A percentile compares a stretch with the other conserved stretches of the same genome.
Evolutionary conservation across 352 stramenopile genomes (phyloP).

Genomic region (Phytophthora tubulina): DNA sequence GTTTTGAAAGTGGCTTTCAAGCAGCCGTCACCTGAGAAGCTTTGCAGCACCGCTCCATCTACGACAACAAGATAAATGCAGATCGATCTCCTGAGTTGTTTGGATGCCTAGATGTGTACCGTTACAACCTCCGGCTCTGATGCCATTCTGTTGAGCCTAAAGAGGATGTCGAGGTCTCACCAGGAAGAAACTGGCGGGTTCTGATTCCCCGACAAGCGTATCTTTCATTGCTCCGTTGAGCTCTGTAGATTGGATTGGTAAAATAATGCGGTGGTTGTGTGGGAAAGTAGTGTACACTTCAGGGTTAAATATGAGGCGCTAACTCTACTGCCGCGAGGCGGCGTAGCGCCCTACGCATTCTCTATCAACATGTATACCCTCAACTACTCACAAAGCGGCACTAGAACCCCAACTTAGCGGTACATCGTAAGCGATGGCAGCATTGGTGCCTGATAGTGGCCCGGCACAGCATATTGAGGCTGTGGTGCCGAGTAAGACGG

Average conservation of each 20-base stretch:
- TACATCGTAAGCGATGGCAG: constrained; percentile 49
- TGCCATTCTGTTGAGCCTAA: constrained; percentile 14
- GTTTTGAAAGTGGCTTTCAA: constrained; percentile 11
- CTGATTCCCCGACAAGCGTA: background rate
- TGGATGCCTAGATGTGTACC: constrained; percentile 2
- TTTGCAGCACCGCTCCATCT: constrained; percentile 21
- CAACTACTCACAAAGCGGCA: constrained; percentile 36
- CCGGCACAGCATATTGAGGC: constrained; percentile 29
- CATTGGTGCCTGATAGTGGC: constrained; percentile 28
- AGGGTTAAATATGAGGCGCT: constrained; percentile 44
- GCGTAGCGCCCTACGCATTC: constrained; percentile 12
- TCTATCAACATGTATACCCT: constrained; percentile 40
- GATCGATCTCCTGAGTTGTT: background rate
- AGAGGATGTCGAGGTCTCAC: constrained; percentile 14
- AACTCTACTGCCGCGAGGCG: constrained; percentile 23
- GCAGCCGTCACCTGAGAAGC: constrained; percentile 13
- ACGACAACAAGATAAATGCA: constrained; percentile 6
- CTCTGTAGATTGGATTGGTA: background rate
- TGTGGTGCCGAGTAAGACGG: constrained; percentile 26
- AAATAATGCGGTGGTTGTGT: constrained; percentile 3
- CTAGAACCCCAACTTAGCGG: constrained; percentile 34
- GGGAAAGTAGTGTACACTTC: constrained; percentile 28
- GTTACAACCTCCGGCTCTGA: constrained; percentile 9
- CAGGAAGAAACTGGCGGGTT: constrained; percentile 1
- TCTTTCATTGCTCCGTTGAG: constrained; percentile 6